Conservation (phyloP, 2,329 filamentous ascomycete species). For the Fusarium sp. region DNA sequence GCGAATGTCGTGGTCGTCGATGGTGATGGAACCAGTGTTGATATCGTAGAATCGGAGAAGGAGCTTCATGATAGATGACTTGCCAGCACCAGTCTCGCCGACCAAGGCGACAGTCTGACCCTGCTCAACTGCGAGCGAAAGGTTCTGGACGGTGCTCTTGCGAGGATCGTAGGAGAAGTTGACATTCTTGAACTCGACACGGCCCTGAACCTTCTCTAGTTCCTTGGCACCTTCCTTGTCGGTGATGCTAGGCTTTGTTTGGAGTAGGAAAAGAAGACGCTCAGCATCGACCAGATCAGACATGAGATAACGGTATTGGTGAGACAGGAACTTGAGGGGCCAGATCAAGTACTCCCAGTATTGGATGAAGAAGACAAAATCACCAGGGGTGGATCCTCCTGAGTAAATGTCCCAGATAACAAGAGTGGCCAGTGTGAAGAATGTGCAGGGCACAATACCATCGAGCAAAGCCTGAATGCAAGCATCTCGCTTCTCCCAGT, state of each 20-base stretch:
- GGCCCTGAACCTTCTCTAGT: constrained; percentile 58
- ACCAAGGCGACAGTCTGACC: constrained; percentile 70
- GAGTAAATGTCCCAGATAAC: constrained; percentile 38
- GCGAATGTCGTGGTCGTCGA: constrained; percentile 70
- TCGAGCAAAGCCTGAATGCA: constrained; percentile 39
- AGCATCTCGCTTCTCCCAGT: constrained; percentile 39
- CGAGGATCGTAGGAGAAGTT: constrained; percentile 66
- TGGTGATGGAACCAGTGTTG: constrained; percentile 62
- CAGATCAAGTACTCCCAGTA: constrained; percentile 67
- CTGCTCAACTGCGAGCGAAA: constrained; percentile 60
- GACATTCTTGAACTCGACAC: constrained; percentile 65
- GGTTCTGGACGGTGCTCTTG: constrained; percentile 60
- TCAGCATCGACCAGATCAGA: constrained; percentile 72
- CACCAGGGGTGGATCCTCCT: constrained; percentile 33
- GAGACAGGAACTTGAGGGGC: constrained; percentile 50
- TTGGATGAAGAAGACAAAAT: constrained; percentile 71
- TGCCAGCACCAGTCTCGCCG: constrained; percentile 71
- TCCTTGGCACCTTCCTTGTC: constrained; percentile 59
- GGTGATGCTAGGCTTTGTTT: constrained; percentile 65
- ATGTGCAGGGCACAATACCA: constrained; percentile 61
- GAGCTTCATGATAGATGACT: constrained; percentile 71
- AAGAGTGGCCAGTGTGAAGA: constrained; percentile 35
- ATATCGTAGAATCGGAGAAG: constrained; percentile 71
- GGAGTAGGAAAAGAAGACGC: constrained; percentile 66
- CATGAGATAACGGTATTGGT: constrained; percentile 43